Percentiles rank a stretch among this genome's conserved stretches.
Evolutionary conservation across 2,329 filamentous ascomycete genomes (phyloP).

Genomic region (Phialophora tarda): DNA sequence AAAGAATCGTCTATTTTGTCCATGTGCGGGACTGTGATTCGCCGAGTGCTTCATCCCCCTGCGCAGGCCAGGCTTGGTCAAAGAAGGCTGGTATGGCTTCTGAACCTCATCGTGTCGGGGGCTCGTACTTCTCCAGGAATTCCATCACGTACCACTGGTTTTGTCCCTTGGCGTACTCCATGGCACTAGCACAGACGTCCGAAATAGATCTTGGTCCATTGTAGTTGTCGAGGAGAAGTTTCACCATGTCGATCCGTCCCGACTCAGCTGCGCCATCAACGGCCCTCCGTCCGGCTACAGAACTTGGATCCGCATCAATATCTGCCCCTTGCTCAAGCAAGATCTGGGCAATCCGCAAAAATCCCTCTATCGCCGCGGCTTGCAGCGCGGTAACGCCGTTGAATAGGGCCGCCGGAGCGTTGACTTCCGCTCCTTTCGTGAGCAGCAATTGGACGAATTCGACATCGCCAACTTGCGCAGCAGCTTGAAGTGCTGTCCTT

Average conservation of each 20-base stretch:
- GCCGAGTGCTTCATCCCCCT: not conserved
- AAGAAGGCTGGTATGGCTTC: not conserved
- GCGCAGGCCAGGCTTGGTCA: not conserved
- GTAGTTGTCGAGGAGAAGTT: constrained; percentile 23
- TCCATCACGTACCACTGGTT: constrained; percentile 19
- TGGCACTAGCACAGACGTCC: constrained; percentile 9
- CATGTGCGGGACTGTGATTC: not conserved
- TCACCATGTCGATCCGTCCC: constrained; percentile 20
- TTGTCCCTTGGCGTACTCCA: not conserved
- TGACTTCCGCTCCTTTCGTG: constrained; percentile 36
- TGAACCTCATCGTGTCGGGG: not conserved
- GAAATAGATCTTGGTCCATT: constrained; percentile 7
- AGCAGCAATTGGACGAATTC: constrained; percentile 37
- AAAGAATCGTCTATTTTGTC: not conserved
- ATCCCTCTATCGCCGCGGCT: constrained; percentile 32
- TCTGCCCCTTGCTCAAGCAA: constrained; percentile 37
- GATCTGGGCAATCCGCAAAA: constrained; percentile 35
- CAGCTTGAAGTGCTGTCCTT: constrained; percentile 35
- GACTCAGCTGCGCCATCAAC: constrained; percentile 11
- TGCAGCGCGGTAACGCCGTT: constrained; percentile 33
- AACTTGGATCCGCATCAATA: constrained; percentile 31
- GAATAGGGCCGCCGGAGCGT: constrained; percentile 25
- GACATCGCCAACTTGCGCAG: constrained; percentile 29
- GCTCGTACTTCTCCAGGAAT: constrained; percentile 8
- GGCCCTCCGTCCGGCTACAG: not conserved